These are phyloP conservation scores for Tuber umbilicatum DNA, from an alignment of 495 filamentous ascomycete genomes.

Conservation along the genomic window DNA sequence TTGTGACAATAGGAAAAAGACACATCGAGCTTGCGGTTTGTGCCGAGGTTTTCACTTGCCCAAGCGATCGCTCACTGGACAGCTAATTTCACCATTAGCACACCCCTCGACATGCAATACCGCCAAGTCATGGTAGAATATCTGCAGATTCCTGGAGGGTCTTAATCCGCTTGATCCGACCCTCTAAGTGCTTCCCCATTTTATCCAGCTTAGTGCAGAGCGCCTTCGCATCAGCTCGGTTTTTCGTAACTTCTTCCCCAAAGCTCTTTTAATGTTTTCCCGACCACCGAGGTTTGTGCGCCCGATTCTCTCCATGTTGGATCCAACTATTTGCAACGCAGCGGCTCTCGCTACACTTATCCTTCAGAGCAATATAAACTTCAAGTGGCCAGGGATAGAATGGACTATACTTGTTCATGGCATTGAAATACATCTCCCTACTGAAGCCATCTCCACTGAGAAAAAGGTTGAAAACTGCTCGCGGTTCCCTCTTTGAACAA, in stretches of 20 bases:
- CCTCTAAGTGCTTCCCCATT: background rate
- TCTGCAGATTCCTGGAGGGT: too few species aligned
- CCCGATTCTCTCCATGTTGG: background rate
- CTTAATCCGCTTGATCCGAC: too few species aligned
- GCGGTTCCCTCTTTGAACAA: background rate
- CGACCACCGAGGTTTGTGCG: too few species aligned
- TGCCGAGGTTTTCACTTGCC: background rate
- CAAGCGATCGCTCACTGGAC: background rate
- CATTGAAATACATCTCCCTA: too few species aligned
- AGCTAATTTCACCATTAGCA: background rate
- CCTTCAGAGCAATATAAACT: background rate
- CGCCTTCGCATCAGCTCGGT: background rate
- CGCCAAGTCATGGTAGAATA: background rate
- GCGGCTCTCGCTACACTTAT: background rate
- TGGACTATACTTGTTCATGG: constrained; percentile 4
- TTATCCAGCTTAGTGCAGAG: background rate
- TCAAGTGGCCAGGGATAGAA: constrained; percentile 5
- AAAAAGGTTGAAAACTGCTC: background rate
- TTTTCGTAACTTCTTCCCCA: background rate
- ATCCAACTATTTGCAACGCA: background rate
- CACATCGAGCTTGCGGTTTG: background rate
- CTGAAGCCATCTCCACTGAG: too few species aligned
- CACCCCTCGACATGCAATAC: background rate
- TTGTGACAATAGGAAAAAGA: too few species aligned
- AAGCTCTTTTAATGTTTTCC: background rate